Conservation (phyloP, 805 yeast genomes). For the Myxozyma kluyveri region DNA sequence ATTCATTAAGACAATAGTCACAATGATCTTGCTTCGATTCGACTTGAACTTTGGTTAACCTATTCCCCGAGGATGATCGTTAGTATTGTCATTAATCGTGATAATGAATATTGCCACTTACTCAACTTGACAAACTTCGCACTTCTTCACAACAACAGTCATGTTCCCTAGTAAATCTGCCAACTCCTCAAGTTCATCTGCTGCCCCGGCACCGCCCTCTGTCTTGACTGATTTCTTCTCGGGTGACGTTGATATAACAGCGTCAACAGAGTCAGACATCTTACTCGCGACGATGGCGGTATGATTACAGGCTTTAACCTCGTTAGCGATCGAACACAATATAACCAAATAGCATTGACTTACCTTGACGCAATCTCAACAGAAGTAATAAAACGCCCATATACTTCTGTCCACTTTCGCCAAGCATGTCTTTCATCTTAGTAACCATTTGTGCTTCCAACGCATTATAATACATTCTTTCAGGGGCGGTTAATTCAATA, state of each 20-base stretch:
- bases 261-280: slow-evolving; percentile 38
- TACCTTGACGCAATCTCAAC: slow-evolving; percentile 71
- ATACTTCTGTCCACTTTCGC: slow-evolving; percentile 40
- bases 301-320: slow-evolving; percentile 21
- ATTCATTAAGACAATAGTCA: slow-evolving; percentile 10
- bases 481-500: slow-evolving; percentile 54
- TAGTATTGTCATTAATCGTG: background rate
- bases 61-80: too few species aligned
- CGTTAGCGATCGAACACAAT: slow-evolving; percentile 7
- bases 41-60: slow-evolving; percentile 15
- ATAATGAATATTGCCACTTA: background rate
- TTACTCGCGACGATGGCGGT: slow-evolving; percentile 35
- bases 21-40: slow-evolving; percentile 16
- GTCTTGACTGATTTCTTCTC: background rate
- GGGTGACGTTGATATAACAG: slow-evolving; percentile 11
- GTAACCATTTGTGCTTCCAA: slow-evolving; percentile 47
- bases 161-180: slow-evolving; percentile 34
- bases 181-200: slow-evolving; percentile 34
- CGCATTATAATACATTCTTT: slow-evolving; percentile 53
- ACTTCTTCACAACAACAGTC: slow-evolving; percentile 21
- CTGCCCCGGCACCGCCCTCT: background rate
- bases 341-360: slow-evolving; percentile 12
- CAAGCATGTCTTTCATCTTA: slow-evolving; percentile 32
- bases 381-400: slow-evolving; percentile 68
- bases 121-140: slow-evolving; percentile 26